A percentile compares a stretch with the other conserved stretches of the same genome.
phyloP scores from a whole-genome alignment of 2,329 filamentous ascomycete species.

The Curvularia verruculosa region DNA sequence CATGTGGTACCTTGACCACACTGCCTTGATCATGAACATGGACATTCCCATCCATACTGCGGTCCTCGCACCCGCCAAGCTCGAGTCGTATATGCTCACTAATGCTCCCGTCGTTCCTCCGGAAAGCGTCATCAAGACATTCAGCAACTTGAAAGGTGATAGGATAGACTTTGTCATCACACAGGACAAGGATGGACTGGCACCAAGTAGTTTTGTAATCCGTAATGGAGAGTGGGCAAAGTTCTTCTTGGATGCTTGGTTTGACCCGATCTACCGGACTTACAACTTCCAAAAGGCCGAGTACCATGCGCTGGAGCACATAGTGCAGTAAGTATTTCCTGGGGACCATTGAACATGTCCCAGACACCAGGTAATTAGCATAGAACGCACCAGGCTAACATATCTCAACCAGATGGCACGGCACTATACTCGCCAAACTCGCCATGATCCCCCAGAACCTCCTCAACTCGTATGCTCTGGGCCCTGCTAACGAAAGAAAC shows the following conservation, averaged over 20 bases:
- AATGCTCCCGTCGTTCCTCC: conserved; percentile 89
- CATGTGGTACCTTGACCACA: conserved; percentile 86
- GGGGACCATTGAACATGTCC: not conserved
- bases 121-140: conserved; percentile 96
- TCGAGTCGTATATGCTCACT: conserved; percentile 82
- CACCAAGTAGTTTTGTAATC: conserved; percentile 77
- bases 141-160: conserved; percentile 76
- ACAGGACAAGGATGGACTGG: conserved; percentile 82
- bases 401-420: conserved; percentile 77
- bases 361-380: not conserved
- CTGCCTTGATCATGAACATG: conserved; percentile 88
- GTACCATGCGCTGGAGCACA: conserved; percentile 77
- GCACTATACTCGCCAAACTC: conserved; percentile 88
- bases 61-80: conserved; percentile 68
- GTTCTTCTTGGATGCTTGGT: conserved; percentile 95
- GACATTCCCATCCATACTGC: conserved; percentile 70
- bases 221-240: conserved; percentile 87
- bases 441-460: conserved; percentile 85
- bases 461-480: conserved; percentile 75
- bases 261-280: conserved; percentile 87
- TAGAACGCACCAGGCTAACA: not conserved
- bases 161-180: conserved; percentile 82
- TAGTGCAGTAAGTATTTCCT: conserved; percentile 53
- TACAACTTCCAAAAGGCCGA: conserved; percentile 98
- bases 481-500: conserved; percentile 42